Percentiles rank a stretch among this genome's conserved stretches.
Conservation (phyloP, 176 grass and related monocot genomes). For the Stipa capillata region DNA sequence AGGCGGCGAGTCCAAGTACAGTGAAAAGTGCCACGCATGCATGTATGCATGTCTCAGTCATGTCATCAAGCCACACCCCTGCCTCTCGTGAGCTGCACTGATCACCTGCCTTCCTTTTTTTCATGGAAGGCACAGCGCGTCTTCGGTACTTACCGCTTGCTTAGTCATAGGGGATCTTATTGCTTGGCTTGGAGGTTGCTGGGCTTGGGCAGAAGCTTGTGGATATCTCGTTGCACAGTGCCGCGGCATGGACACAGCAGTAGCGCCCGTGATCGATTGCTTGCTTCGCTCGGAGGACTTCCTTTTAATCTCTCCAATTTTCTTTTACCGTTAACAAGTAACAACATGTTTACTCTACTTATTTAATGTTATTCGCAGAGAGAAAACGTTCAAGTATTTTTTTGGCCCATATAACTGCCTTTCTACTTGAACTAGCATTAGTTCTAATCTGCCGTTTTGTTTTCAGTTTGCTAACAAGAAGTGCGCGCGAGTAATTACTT, state of each 20-base stretch:
- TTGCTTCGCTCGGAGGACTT: neutral
- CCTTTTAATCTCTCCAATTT: neutral
- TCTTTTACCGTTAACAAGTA: neutral
- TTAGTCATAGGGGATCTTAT: neutral
- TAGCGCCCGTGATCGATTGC: conserved; percentile 2
- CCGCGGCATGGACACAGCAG: neutral
- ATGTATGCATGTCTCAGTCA: neutral
- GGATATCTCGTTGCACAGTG: conserved; percentile 12
- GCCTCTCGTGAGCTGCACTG: neutral
- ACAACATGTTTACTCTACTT: neutral
- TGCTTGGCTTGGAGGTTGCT: neutral
- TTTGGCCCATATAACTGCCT: neutral
- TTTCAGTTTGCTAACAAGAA: neutral
- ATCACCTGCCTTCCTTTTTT: neutral
- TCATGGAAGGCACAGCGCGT: neutral
- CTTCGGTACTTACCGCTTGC: neutral
- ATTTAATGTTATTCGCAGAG: neutral
- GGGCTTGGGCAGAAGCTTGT: neutral
- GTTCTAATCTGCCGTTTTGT: neutral
- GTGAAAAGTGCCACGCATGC: neutral
- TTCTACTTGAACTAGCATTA: neutral
- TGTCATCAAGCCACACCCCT: neutral
- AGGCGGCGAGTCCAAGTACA: neutral
- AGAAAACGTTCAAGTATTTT: neutral
- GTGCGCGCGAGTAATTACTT: neutral